Evolutionary conservation across 2,329 filamentous ascomycete genomes (phyloP).

Genomic region (Aspergillus nomiae): DNA sequence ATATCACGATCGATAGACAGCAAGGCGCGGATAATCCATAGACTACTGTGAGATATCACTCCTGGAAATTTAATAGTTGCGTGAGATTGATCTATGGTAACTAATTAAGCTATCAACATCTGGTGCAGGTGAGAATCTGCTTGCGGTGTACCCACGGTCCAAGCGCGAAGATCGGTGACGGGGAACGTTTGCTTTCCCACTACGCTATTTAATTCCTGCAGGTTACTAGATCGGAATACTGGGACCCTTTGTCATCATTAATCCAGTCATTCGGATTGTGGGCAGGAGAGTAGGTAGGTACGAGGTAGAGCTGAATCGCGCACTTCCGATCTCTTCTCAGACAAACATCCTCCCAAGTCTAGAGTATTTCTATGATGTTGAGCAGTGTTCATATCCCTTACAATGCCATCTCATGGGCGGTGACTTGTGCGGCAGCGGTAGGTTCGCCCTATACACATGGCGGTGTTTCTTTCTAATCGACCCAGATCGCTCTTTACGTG

Average conservation of each 20-base stretch:
- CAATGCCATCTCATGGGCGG: not conserved
- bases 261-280: not conserved
- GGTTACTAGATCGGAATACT: no score
- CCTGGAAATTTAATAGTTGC: no score
- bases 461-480: not conserved
- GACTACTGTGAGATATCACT: no score
- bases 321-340: not conserved
- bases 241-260: not conserved
- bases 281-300: not conserved
- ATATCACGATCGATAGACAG: no score
- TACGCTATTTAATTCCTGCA: no score
- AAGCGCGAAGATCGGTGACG: no score
- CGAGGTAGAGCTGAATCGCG: not conserved
- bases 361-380: not conserved
- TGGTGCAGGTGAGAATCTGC: no score
- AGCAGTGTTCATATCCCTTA: not conserved
- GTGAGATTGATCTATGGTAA: no score
- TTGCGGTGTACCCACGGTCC: no score
- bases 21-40: no score
- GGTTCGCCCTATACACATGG: not conserved
- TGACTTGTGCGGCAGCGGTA: not conserved
- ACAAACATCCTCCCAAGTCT: not conserved
- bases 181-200: no score
- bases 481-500: conserved; percentile 7
- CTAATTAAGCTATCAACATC: no score